Evolutionary conservation across 1,139 yeast genomes (phyloP).

Genomic region (Kurtzmaniella natalensis): DNA sequence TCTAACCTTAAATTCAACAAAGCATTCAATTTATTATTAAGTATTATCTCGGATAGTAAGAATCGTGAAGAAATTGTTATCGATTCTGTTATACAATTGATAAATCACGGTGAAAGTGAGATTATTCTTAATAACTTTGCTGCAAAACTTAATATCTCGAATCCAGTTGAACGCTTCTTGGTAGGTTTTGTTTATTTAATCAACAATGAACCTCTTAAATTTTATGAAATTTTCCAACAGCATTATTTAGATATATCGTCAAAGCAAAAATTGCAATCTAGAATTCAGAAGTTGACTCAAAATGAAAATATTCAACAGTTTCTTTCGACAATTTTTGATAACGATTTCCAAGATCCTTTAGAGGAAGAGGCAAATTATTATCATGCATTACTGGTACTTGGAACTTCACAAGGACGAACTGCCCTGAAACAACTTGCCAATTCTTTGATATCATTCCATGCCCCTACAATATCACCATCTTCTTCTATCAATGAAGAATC

Average conservation of each 20-base stretch:
- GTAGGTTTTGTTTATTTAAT: constrained; percentile 32
- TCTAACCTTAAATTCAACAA: constrained; percentile 16
- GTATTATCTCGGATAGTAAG: constrained; percentile 13
- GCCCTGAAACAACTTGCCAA: constrained; percentile 4
- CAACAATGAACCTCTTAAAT: constrained; percentile 23
- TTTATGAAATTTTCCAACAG: constrained; percentile 20
- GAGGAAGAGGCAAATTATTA: constrained; percentile 26
- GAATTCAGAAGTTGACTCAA: constrained; percentile 15
- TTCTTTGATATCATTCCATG: constrained; percentile 6
- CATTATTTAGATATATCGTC: constrained; percentile 14
- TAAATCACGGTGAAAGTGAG: constrained; percentile 25
- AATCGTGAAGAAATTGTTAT: constrained; percentile 19
- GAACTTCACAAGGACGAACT: constrained; percentile 17
- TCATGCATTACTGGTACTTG: constrained; percentile 31
- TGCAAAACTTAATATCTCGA: constrained; percentile 15
- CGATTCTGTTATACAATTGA: constrained; percentile 29
- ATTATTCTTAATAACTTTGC: constrained; percentile 21
- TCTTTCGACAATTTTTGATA: constrained; percentile 17
- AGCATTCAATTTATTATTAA: constrained; percentile 24
- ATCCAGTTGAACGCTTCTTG: constrained; percentile 24
- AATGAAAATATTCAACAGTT: constrained; percentile 17
- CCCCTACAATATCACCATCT: constrained; percentile 2
- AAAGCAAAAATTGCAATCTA: constrained; percentile 12
- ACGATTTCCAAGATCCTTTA: constrained; percentile 7
- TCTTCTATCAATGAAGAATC: constrained; percentile 10